Percentiles rank a stretch among this genome's conserved stretches.
phyloP scores from a whole-genome alignment of 2,329 filamentous ascomycete species.

The Fusarium begoniae region DNA sequence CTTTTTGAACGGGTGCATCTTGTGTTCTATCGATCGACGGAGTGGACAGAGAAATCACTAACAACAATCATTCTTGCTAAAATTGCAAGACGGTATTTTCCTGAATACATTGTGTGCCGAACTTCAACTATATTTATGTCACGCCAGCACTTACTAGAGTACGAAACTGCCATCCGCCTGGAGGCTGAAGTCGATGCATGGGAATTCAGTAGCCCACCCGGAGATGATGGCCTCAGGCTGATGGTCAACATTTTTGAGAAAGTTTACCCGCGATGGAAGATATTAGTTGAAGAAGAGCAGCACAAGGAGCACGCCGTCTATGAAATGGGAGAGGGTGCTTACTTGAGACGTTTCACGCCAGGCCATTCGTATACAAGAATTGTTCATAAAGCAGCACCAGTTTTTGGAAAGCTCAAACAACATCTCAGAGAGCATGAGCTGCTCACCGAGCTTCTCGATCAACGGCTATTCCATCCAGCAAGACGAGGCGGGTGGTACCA shows the following conservation, averaged over 20 bases:
- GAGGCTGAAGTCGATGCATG: conserved; percentile 87
- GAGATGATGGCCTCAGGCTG: conserved; percentile 69
- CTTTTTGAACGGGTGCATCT: conserved; percentile 95
- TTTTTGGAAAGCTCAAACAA: conserved; percentile 83
- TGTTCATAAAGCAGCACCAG: conserved; percentile 83
- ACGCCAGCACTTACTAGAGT: conserved; percentile 80
- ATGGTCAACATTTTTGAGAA: conserved; percentile 78
- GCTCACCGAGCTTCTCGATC: conserved; percentile 77
- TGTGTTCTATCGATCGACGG: conserved; percentile 93
- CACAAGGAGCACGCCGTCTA: conserved; percentile 80
- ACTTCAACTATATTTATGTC: conserved; percentile 89
- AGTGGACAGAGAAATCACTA: conserved; percentile 97
- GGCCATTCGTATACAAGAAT: conserved; percentile 95
- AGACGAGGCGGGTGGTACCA: conserved; percentile 94
- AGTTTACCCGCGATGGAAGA: conserved; percentile 83
- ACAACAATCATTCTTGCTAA: conserved; percentile 95
- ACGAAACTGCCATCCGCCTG: conserved; percentile 84
- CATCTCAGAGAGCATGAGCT: conserved; percentile 80
- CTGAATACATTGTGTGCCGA: conserved; percentile 87
- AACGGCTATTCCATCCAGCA: conserved; percentile 85
- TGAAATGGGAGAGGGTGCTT: conserved; percentile 85
- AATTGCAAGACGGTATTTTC: conserved; percentile 87
- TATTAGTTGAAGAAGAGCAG: conserved; percentile 76
- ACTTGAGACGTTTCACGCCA: conserved; percentile 87
- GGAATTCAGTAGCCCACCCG: conserved; percentile 78